A percentile compares a stretch with the other conserved stretches of the same genome.
These are phyloP conservation scores for Verticillium isaacii DNA, from an alignment of 2,329 filamentous ascomycete species.

Conservation along the genomic window DNA sequence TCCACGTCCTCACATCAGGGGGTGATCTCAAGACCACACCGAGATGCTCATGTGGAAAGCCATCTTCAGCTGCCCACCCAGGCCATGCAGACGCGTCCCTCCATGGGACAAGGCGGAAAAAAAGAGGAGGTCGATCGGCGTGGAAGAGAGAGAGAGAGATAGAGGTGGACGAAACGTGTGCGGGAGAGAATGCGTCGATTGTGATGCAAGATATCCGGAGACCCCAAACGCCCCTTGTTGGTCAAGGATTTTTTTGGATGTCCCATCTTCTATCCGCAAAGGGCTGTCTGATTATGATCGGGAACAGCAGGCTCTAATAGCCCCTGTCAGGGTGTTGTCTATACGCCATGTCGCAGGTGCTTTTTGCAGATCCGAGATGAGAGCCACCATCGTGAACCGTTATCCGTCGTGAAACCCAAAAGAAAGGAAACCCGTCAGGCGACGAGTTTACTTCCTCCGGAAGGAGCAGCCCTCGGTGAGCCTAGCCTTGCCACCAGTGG, in stretches of 20 bases:
- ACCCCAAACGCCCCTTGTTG: conserved; percentile 68
- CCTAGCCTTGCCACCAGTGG: conserved; percentile 97
- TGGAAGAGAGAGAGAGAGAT: neutral
- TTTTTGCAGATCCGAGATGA: conserved; percentile 57
- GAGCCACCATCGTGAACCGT: conserved; percentile 32
- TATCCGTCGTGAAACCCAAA: conserved; percentile 44
- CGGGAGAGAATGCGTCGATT: conserved; percentile 12
- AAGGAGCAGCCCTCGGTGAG: conserved; percentile 99
- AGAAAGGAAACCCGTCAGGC: conserved; percentile 39
- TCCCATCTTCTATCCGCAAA: conserved; percentile 71
- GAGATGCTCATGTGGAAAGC: conserved; percentile 48
- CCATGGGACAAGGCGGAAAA: conserved; percentile 3
- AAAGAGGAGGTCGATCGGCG: conserved; percentile 22
- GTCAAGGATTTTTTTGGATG: conserved; percentile 51
- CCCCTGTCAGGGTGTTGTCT: conserved; percentile 33
- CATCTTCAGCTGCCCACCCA: conserved; percentile 52
- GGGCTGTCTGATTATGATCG: conserved; percentile 37
- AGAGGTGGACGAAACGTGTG: neutral
- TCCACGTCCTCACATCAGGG: conserved; percentile 56
- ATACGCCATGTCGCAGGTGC: conserved; percentile 44
- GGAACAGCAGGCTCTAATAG: conserved; percentile 26
- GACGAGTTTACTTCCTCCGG: conserved; percentile 91
- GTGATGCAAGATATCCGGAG: conserved; percentile 78
- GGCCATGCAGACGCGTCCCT: conserved; percentile 38
- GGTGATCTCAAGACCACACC: conserved; percentile 28